Base-by-base conservation (phyloP, 2,329 filamentous ascomycete species). In the Paecilomyces formosus region DNA sequence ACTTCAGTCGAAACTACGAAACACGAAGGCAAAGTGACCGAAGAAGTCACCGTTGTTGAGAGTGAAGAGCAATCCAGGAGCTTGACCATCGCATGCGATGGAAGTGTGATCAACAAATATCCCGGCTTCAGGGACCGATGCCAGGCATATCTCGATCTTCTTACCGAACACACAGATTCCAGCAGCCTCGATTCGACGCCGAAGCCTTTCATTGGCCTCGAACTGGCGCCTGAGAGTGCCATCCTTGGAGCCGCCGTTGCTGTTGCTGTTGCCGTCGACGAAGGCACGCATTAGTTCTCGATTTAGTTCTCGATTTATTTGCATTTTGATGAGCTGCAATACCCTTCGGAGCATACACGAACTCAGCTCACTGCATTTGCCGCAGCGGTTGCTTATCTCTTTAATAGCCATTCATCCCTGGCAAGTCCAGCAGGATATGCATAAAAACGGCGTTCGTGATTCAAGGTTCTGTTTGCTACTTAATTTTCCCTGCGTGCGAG, bases 91-190 rank as follows among this genome's bases (percentile, higher is more conserved):
- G 78, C 77, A n/a, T 81, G 78, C 62, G 78, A 81, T 57, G 79
- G 79, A n/a, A 79, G 76, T 55, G 79, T 81, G 53, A 79, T 81
- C 57, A 78, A 78, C 66, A 80, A 80, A 61, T 81, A 81, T 63
- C 79, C 79, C 1, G 75, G 74, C 3, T 81, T 81, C 67, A 70
- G 74, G 54, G 71, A 73, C 45, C 68, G 71, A 35, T 79, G 76
- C 62, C 77, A 81, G 58, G 61, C 54, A 2, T 79, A 76, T 54
- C 65, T 81, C 39, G 70, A 78, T 61, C 66, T 74, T 53, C 66
- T 81, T 33, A 71, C 72, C 3, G 62, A 68, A 21, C 62, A 72
- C 45, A 70, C 68, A 2, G 64, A 65, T 30, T 54, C 55, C 24
- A 57, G 33, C 18, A 50, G 45, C 9, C 55, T 55, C 15, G 60